Percentiles rank a stretch among this genome's conserved stretches.
phyloP scores from a whole-genome alignment of 306 rosid species.

The Acmispon strigosus region DNA sequence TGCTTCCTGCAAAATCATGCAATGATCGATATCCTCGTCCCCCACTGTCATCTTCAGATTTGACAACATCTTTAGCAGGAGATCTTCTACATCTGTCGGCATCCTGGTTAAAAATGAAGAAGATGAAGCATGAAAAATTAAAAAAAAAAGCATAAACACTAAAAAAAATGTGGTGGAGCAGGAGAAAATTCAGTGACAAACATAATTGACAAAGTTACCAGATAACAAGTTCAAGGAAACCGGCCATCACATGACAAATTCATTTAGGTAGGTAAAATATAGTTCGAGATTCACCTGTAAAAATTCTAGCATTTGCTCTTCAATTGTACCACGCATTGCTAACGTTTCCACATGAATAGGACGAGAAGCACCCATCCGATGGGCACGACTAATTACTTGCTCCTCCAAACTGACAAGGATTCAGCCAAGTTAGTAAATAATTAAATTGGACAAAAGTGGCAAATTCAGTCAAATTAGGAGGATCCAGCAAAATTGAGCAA shows the following conservation, averaged over 20 bases:
- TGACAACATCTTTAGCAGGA: conserved; percentile 40
- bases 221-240: conserved; percentile 1
- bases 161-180: not conserved
- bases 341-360: conserved; percentile 91
- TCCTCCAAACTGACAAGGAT: conserved; percentile 76
- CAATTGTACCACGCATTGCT: conserved; percentile 92
- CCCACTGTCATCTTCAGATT: conserved; percentile 50
- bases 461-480: not conserved
- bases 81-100: conserved; percentile 52
- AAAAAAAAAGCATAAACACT: not conserved
- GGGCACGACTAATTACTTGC: conserved; percentile 98
- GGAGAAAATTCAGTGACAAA: not conserved
- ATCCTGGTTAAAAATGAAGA: conserved; percentile 48
- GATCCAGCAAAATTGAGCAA: not conserved
- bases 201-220: not conserved
- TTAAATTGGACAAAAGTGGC: not conserved
- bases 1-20: conserved; percentile 85
- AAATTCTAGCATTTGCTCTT: conserved; percentile 86
- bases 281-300: conserved; percentile 49
- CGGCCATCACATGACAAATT: not conserved
- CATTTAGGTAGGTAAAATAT: not conserved
- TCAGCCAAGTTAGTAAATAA: conserved; percentile 20
- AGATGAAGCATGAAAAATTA: not conserved
- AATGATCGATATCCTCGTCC: conserved; percentile 65
- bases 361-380: conserved; percentile 98